Percentiles rank a stretch among this genome's conserved stretches.
These are phyloP conservation scores for Boletus semigastroideus DNA, from an alignment of 1,284 basidiomycete species.

Conservation along the genomic window DNA sequence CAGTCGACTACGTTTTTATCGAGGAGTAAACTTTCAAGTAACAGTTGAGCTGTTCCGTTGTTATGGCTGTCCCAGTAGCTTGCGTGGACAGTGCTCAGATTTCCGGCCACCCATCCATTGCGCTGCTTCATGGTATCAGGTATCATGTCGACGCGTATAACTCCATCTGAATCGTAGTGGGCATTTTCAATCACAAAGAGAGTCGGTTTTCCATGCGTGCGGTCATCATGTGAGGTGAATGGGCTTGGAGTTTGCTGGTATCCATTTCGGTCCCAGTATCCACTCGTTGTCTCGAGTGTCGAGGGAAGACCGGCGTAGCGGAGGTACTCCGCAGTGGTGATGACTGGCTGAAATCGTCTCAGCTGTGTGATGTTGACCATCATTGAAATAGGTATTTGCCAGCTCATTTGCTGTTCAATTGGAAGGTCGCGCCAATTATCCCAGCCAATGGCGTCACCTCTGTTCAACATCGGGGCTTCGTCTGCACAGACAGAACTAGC, in stretches of 20 bases:
- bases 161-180: conserved; percentile 35
- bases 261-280: conserved; percentile 36
- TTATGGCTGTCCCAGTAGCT: conserved; percentile 17
- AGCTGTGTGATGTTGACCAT: conserved; percentile 43
- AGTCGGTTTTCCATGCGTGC: conserved; percentile 14
- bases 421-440: conserved; percentile 36
- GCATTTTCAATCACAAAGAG: conserved; percentile 37
- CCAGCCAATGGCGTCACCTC: conserved; percentile 36
- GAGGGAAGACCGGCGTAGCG: conserved; percentile 34
- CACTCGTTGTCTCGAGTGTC: conserved; percentile 34
- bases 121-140: conserved; percentile 17
- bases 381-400: conserved; percentile 33
- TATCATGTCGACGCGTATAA: conserved; percentile 36
- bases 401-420: conserved; percentile 38
- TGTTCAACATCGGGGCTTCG: conserved; percentile 38
- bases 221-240: neutral
- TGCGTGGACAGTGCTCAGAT: conserved; percentile 15
- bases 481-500: conserved; percentile 31
- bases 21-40: conserved; percentile 23
- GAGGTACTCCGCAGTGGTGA: conserved; percentile 39
- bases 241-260: conserved; percentile 20
- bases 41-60: conserved; percentile 4
- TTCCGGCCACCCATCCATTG: conserved; percentile 22
- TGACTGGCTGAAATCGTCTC: conserved; percentile 34
- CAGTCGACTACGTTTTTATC: conserved; percentile 29